Evolutionary conservation across 768 basidiomycete genomes (phyloP), one percentile per base, ranked within the genome.

Genomic region (Porpolomopsis calyptriformis): DNA sequence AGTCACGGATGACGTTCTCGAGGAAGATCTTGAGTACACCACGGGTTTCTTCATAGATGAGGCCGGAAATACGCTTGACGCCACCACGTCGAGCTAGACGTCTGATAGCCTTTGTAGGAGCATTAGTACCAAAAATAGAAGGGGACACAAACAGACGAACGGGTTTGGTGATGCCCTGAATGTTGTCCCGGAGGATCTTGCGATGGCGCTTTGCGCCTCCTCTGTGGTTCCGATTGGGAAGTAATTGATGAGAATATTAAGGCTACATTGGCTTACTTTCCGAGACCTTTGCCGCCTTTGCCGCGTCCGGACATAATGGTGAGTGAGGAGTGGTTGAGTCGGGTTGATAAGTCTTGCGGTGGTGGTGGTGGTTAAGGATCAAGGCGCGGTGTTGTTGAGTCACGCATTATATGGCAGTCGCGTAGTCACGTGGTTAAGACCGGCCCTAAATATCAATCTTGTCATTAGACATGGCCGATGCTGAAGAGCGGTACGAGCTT

Each of bases 171-270:
- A 53, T 51, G 45, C 74, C 76, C 53, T 77, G 76, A 41, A 77
- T 77, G 65, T 76, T 77, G 53, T 77, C 73, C 55, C 79, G 78
- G 55, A 82, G 71, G 58, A 84, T 81, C 70, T 83, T 85, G 57
- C 81, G 74, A 68, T 82, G 80, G 62, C 82, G 75, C 68, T 80
- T 80, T 39, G 78, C 77, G 55, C 82, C 82, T 50, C 81, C 80
- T 72, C 83, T 84, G 35, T 14, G 14, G 23, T 10, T 40, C 34
- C 24, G 18, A 40, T 27, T 45, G 14, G 27, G 26, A 11, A 23
- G 18, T 27, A 12, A 33, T 35, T 35, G 1, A 33, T 35, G 4
- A 19, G 10, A 5, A 1, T 3, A 44, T n/a, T 20, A 43, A 9
- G 20, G 46, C 34, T 29, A 7, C 14, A 0, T 23, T 18, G n/a